A percentile compares a stretch with the other conserved stretches of the same genome.
phyloP scores from a whole-genome alignment of 768 basidiomycete species.

The Chalciporus chontae region DNA sequence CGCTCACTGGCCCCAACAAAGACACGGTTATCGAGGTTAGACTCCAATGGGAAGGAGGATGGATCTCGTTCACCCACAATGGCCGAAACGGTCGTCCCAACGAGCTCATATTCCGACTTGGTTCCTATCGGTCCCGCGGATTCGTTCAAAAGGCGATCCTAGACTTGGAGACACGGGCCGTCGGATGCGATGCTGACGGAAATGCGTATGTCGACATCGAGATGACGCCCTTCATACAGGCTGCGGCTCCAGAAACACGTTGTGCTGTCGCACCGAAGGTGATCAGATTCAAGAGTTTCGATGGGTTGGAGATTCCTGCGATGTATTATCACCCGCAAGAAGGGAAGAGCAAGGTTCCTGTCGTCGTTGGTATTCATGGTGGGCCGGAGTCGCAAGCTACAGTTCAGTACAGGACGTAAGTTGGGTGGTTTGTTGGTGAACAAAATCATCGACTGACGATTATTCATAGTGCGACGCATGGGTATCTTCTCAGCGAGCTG shows the following conservation, averaged over 20 bases:
- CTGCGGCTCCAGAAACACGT: constrained; percentile 25
- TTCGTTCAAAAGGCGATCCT: constrained; percentile 27
- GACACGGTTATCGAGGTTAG: constrained; percentile 32
- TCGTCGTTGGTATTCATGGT: constrained; percentile 39
- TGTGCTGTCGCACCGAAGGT: constrained; percentile 31
- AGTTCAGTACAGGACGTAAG: constrained; percentile 31
- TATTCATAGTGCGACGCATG: constrained; percentile 30
- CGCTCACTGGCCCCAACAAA: constrained; percentile 27
- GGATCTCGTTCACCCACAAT: constrained; percentile 30
- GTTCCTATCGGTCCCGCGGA: constrained; percentile 30
- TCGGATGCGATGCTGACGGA: constrained; percentile 20
- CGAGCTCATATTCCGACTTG: constrained; percentile 31
- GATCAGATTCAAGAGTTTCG: constrained; percentile 40
- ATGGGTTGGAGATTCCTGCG: constrained; percentile 38
- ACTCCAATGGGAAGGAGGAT: constrained; percentile 30
- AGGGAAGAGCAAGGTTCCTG: constrained; percentile 27
- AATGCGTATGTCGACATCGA: constrained; percentile 26
- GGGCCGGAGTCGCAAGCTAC: constrained; percentile 38
- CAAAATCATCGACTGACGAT: constrained; percentile 1
- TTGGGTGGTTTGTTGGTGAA: not conserved
- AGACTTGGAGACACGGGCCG: constrained; percentile 22
- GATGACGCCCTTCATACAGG: constrained; percentile 33
- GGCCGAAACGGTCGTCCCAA: constrained; percentile 31
- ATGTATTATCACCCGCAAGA: constrained; percentile 40
- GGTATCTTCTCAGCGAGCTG: constrained; percentile 41